Base-by-base conservation (phyloP, 148 eudicot species). In the Dianthus caryophyllus region DNA sequence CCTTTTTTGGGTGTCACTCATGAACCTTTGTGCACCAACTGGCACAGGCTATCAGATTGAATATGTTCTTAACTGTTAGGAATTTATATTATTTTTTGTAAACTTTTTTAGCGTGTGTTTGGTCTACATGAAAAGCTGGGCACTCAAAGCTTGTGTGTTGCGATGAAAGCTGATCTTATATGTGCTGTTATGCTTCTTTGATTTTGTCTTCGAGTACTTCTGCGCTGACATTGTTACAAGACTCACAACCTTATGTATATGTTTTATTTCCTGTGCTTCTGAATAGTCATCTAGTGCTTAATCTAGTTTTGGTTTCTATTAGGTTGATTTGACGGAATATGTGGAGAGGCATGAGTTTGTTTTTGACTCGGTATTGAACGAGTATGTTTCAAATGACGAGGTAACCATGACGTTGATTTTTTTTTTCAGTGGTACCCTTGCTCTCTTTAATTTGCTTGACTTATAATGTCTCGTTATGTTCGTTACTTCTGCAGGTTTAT, bases 241-340 rank as follows among this genome's bases (percentile, higher is more conserved):
- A n/a, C n/a, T n/a, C n/a, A n/a, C n/a, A n/a, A n/a, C n/a, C n/a
- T n/a, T n/a, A n/a, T n/a, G n/a, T n/a, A 33, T 41, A 41, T 41
- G 0, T 49, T 49, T 57, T 33, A 16, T 68, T 15, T 25, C 36
- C 26, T 47, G 2, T 64, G 49, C 33, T 70, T 65, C 25, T 47
- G 26, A 20, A 5, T 57, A 3, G 31, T 50, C 31, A 48, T 15
- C 25, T 38, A 36, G 62, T 58, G 18, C 41, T 6, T 26, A 59
- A 27, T 66, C 75, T 76, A 52, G 73, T 59, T 50, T 22, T 43
- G 31, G 6, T 9, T 57, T 68, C 61, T 75, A 43, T 72, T 76
- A 89, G 91, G 96, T 89, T 66, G 96, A 89, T 79, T 69, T 89
- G 27, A 86, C 96, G 22, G 96, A 86, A 75, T 89, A 89, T 56